Conservation (phyloP, 2,329 filamentous ascomycete genomes). For the Nothomitra cinnamomea region DNA sequence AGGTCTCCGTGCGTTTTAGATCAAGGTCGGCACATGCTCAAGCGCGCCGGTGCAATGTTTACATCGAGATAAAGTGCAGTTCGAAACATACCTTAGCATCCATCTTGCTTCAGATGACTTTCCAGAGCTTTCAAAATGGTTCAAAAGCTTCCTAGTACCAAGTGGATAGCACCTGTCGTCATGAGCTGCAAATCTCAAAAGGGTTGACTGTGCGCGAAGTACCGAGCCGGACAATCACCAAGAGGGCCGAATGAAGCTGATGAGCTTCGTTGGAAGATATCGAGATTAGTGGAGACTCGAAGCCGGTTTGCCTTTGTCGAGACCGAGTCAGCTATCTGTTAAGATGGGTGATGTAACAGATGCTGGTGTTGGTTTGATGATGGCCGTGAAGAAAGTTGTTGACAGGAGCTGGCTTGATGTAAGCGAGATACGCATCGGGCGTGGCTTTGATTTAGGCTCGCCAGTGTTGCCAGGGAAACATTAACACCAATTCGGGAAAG, state of each 20-base stretch:
- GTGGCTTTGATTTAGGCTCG: background rate
- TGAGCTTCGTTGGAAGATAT: background rate
- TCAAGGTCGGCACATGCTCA: background rate
- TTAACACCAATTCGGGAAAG: background rate
- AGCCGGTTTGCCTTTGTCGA: background rate
- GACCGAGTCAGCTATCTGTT: conserved; percentile 1
- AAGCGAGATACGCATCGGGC: background rate
- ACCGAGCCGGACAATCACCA: too few species aligned
- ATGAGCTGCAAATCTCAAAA: background rate
- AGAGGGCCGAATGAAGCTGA: background rate
- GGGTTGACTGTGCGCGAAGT: too few species aligned
- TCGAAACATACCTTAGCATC: conserved; percentile 28
- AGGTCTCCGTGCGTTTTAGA: too few species aligned
- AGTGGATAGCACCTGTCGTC: background rate
- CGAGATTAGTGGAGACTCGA: background rate
- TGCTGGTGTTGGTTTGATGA: background rate
- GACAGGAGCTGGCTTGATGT: background rate
- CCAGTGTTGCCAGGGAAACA: background rate
- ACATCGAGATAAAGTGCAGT: conserved; percentile 5
- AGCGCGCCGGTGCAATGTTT: conserved; percentile 3
- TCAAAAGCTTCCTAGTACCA: background rate
- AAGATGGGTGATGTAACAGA: conserved; percentile 3
- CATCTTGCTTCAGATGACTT: conserved; percentile 18
- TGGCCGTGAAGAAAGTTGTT: background rate
- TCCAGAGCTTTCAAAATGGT: background rate